Evolutionary conservation across 768 basidiomycete species (phyloP).

Genomic region (Boletus eberwhitei): DNA sequence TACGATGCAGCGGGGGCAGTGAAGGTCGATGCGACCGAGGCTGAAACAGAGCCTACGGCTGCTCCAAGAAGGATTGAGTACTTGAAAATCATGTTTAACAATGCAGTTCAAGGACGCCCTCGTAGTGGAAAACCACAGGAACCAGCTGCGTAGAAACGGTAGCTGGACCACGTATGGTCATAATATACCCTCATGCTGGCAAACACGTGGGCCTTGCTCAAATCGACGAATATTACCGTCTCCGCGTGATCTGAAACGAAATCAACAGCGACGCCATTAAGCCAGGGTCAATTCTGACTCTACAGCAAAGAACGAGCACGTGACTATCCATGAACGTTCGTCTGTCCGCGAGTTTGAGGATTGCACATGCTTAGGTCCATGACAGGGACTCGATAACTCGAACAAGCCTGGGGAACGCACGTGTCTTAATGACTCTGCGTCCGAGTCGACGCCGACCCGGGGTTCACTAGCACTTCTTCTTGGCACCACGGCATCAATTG

Average conservation of each 20-base stretch:
- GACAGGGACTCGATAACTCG: too few species aligned
- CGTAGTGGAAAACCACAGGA: too few species aligned
- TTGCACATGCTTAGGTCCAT: too few species aligned
- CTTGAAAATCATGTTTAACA: constrained; percentile 17
- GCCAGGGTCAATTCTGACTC: too few species aligned
- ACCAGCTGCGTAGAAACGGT: background rate
- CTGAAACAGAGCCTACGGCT: constrained; percentile 18
- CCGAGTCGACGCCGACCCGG: too few species aligned
- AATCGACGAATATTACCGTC: background rate
- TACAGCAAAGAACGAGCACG: too few species aligned
- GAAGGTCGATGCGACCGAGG: constrained; percentile 24
- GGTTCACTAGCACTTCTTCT: background rate
- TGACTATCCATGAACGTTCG: too few species aligned
- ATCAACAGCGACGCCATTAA: too few species aligned
- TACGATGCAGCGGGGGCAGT: constrained; percentile 30
- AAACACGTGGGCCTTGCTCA: constrained; percentile 6
- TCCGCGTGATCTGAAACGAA: background rate
- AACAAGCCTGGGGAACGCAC: too few species aligned
- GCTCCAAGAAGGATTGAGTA: constrained; percentile 13
- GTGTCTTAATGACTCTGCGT: too few species aligned
- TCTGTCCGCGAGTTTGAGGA: too few species aligned
- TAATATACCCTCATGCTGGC: constrained; percentile 8
- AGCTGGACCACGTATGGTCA: background rate
- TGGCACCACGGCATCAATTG: background rate
- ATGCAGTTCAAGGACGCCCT: background rate